phyloP scores from a whole-genome alignment of 2,329 filamentous ascomycete species.

The Colletotrichum sp. region DNA sequence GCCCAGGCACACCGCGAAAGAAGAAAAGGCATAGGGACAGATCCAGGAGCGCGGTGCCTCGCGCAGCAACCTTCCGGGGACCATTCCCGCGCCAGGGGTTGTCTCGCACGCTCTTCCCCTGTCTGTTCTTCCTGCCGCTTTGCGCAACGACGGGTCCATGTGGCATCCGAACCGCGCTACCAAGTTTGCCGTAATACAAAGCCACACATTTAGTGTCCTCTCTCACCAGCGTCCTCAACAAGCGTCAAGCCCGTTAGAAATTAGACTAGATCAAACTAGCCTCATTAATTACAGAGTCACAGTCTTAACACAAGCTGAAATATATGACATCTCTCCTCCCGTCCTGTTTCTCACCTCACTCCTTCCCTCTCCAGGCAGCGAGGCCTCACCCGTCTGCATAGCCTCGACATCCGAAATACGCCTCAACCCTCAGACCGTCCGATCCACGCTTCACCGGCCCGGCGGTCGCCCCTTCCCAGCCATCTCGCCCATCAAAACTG shows the following conservation, averaged over 20 bases:
- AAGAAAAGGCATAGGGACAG: not conserved
- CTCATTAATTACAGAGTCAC: not conserved
- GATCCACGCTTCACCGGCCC: not conserved
- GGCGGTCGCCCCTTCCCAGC: not conserved
- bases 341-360: not conserved
- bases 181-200: not conserved
- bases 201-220: not conserved
- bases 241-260: not conserved
- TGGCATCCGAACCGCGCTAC: not conserved
- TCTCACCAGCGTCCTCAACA: not conserved
- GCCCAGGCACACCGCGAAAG: not conserved
- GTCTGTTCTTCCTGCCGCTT: not conserved
- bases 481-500: not conserved
- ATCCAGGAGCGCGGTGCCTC: not conserved
- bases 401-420: not conserved
- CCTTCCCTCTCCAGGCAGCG: not conserved
- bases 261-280: not conserved
- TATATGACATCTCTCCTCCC: not conserved
- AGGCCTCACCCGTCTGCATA: not conserved
- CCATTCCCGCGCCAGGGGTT: not conserved
- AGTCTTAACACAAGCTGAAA: not conserved
- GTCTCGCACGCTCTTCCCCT: not conserved
- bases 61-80: not conserved
- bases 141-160: conserved; percentile 2
- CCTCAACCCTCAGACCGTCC: conserved; percentile 10